Evolutionary conservation across 2,329 filamentous ascomycete genomes (phyloP).

Genomic region (Hypoxylon sp.): DNA sequence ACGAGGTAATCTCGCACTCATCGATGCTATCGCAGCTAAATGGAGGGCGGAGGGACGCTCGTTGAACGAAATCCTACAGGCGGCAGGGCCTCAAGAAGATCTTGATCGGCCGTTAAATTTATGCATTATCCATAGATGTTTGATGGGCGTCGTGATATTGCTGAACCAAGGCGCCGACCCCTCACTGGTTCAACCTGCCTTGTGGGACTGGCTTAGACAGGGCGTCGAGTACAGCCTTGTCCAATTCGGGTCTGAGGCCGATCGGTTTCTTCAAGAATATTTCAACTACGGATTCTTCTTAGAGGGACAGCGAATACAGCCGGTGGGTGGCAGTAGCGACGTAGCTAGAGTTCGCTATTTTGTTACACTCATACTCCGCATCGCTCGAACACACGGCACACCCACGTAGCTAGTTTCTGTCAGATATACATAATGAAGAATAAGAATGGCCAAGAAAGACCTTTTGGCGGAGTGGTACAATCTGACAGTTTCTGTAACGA

Average conservation of each 20-base stretch:
- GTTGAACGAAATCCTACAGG: background rate
- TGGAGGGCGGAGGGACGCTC: background rate
- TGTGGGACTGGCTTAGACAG: background rate
- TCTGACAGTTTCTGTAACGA: too few species aligned
- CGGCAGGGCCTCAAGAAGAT: too few species aligned
- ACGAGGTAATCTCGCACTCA: background rate
- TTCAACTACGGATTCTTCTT: background rate
- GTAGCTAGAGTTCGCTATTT: background rate
- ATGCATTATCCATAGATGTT: too few species aligned
- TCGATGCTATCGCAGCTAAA: background rate
- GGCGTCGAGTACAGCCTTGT: too few species aligned
- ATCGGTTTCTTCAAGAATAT: background rate
- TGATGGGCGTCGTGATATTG: background rate
- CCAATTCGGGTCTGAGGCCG: too few species aligned
- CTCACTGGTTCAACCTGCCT: background rate
- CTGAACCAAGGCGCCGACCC: background rate
- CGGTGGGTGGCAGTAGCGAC: background rate
- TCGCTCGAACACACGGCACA: background rate
- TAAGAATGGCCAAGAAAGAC: too few species aligned
- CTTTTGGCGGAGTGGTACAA: too few species aligned
- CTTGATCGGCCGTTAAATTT: too few species aligned
- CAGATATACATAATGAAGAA: too few species aligned
- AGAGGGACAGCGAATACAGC: background rate
- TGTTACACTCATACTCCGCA: background rate
- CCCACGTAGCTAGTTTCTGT: too few species aligned